Evolutionary conservation across 2,329 filamentous ascomycete species (phyloP), one percentile per base, ranked within the genome.

Genomic region (Phyllosticta paracitricarpa): DNA sequence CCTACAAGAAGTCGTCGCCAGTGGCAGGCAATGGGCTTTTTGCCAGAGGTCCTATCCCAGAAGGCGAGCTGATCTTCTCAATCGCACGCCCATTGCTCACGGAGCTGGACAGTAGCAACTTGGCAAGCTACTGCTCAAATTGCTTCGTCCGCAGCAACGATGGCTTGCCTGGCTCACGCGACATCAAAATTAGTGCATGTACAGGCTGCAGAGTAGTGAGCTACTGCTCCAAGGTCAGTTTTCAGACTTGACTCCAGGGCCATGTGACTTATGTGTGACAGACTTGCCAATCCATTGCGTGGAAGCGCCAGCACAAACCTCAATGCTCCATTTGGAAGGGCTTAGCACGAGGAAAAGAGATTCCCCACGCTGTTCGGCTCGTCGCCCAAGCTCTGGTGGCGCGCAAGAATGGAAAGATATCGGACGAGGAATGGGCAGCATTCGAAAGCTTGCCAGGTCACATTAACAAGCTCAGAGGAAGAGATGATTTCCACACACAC

Each of bases 161-260:
- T 55, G 69, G 67, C 4, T 68, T 69, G 9, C 70, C 69, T 17
- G 58, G 61, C 19, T 62, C 62, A 19, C 69, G 64, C 26, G 25
- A 40, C n/a, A 55, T 51, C 51, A 55, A 63, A 2, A 72, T 85
- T n/a, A 81, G 79, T 61, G 76, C 75, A 25, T 87, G 84, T 68
- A 78, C 79, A 2, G 81, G 81, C 7, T 87, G 84, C 67, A 79
- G 78, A 61, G 73, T 79, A 33, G 79, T 84, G 2, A 80, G 76
- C 64, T 87, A 86, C 68, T 87, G 84, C 69, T 78, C 79, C 65
- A 83, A 79, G 76, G 83, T 84, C 69, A 56, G 76, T 70, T 56
- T n/a, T 22, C 35, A 4, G 19, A 22, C 19, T 22, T 2, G 19
- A 6, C 5, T 24, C 54, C 17, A 6, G 4, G 8, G 30, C 5